Percentiles rank a stretch among this genome's conserved stretches.
Evolutionary conservation across 108 stramenopile genomes (phyloP).

Genomic region (Skeletonema menzelii): DNA sequence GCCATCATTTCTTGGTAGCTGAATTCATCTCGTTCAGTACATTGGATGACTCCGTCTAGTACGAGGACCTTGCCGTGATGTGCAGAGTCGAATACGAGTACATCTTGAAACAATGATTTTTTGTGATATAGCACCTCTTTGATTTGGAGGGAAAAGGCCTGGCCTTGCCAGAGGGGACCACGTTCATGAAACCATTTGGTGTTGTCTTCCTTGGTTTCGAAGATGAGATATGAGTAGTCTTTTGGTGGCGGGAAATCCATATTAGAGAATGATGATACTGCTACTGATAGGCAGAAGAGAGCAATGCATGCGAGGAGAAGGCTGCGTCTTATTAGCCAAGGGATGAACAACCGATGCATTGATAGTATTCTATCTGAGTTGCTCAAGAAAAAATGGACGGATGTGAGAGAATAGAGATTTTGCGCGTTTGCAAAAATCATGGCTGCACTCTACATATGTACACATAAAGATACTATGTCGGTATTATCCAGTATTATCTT

Average conservation of each 20-base stretch:
- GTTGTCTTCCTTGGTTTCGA: conserved; percentile 49
- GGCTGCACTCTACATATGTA: too few relatives aligned
- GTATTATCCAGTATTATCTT: too few relatives aligned
- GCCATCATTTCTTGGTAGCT: conserved; percentile 92
- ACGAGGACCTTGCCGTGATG: conserved; percentile 95
- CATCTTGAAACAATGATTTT: conserved; percentile 91
- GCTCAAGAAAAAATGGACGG: not conserved
- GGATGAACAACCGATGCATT: not conserved
- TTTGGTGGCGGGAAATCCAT: conserved; percentile 32
- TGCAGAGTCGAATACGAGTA: conserved; percentile 93
- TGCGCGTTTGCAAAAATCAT: too few relatives aligned
- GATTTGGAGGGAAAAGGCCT: conserved; percentile 84
- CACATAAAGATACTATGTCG: too few relatives aligned
- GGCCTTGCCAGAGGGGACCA: conserved; percentile 82
- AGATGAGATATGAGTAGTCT: conserved; percentile 54
- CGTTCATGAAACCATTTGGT: conserved; percentile 85
- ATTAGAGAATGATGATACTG: not conserved
- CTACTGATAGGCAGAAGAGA: not conserved
- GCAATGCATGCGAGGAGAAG: not conserved
- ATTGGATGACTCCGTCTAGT: conserved; percentile 71
- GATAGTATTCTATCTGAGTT: not conserved
- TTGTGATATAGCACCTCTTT: conserved; percentile 76
- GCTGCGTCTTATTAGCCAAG: not conserved
- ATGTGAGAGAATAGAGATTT: too few relatives aligned
- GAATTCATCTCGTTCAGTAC: conserved; percentile 36